Evolutionary conservation across 2,329 filamentous ascomycete genomes (phyloP).

Genomic region (Talaromyces sp.): DNA sequence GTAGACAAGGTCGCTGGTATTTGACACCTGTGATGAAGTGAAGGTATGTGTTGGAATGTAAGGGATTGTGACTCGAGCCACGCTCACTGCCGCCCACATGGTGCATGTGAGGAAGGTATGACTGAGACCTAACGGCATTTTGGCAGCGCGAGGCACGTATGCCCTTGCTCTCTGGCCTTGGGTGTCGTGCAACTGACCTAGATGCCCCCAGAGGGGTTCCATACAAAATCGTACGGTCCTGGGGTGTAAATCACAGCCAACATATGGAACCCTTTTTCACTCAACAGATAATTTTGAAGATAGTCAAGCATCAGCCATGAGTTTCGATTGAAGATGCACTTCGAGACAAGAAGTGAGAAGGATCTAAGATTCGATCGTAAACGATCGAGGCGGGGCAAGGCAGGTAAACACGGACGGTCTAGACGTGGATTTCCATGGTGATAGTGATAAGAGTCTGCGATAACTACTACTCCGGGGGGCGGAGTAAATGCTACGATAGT

Average conservation of each 20-base stretch:
- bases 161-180: background rate
- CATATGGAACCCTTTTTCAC: background rate
- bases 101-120: constrained; percentile 16
- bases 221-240: constrained; percentile 9
- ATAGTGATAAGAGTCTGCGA: background rate
- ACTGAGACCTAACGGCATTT: constrained; percentile 18
- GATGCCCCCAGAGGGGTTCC: constrained; percentile 17
- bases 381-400: background rate
- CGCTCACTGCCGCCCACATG: constrained; percentile 23
- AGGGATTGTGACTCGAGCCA: constrained; percentile 53
- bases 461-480: background rate
- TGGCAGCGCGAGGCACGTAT: constrained; percentile 3
- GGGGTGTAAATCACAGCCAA: background rate
- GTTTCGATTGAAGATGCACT: background rate
- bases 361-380: background rate
- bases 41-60: constrained; percentile 77
- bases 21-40: constrained; percentile 47
- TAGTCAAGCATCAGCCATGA: background rate
- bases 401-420: constrained; percentile 12
- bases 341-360: background rate
- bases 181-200: background rate
- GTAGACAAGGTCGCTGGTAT: constrained; percentile 59
- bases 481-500: background rate
- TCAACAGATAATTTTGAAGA: background rate
- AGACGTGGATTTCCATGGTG: constrained; percentile 11